Conservation (phyloP, 2,329 filamentous ascomycete genomes). For the Neofusicoccum ribis region DNA sequence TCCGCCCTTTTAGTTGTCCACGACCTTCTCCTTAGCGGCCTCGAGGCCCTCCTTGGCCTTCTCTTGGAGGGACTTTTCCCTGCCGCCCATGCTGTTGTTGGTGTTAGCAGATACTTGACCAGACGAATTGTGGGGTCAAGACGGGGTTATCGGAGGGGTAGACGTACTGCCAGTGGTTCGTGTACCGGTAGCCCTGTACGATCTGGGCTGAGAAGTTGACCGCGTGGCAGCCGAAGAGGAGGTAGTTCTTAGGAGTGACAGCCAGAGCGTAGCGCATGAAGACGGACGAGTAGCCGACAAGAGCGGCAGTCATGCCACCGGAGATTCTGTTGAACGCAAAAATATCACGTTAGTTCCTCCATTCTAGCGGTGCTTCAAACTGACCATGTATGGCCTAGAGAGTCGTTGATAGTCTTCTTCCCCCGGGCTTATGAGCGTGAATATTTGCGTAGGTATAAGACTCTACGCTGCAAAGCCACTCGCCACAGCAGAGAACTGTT, state of each 20-base stretch:
- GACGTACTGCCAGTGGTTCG: constrained; percentile 58
- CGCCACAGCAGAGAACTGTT: no score
- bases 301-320: constrained; percentile 62
- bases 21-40: constrained; percentile 24
- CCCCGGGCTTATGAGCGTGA: no score
- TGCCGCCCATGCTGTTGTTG: constrained; percentile 41
- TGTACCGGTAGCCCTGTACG: constrained; percentile 62
- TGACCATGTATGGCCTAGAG: background rate
- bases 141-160: background rate
- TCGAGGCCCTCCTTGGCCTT: constrained; percentile 41
- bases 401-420: background rate
- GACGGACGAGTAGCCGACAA: constrained; percentile 61
- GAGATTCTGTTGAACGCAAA: constrained; percentile 54
- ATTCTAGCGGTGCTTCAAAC: background rate
- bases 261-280: constrained; percentile 69
- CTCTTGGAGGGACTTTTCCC: constrained; percentile 40
- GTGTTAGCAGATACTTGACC: background rate
- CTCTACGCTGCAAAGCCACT: no score
- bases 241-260: constrained; percentile 64
- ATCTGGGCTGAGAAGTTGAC: constrained; percentile 64
- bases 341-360: background rate
- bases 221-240: constrained; percentile 67
- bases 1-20: background rate
- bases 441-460: no score
- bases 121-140: background rate